Percentiles rank a stretch among this genome's conserved stretches.
These are phyloP conservation scores for Phytophthora vignae DNA, from an alignment of 352 stramenopile species.

Conservation along the genomic window DNA sequence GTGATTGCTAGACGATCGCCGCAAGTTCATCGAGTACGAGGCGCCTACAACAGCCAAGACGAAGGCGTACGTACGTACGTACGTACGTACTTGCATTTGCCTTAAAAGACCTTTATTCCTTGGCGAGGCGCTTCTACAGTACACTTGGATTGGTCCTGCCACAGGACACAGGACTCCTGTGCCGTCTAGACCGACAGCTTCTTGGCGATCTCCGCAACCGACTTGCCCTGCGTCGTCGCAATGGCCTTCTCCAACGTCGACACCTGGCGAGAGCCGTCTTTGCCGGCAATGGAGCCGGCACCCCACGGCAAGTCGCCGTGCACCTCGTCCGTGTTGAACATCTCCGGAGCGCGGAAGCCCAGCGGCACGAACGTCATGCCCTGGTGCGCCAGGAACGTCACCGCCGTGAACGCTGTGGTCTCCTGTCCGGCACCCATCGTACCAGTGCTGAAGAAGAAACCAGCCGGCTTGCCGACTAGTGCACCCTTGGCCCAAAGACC, in stretches of 20 bases:
- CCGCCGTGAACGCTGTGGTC: conserved; percentile 15
- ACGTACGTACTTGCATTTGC: too few species aligned
- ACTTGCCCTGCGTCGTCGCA: conserved; percentile 70
- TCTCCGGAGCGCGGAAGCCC: conserved; percentile 27
- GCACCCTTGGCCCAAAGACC: conserved; percentile 81
- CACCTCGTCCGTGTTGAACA: conserved; percentile 19
- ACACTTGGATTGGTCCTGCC: too few species aligned
- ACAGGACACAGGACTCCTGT: too few species aligned
- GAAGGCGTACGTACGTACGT: too few species aligned
- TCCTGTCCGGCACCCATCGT: conserved; percentile 15
- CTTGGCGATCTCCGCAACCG: conserved; percentile 82
- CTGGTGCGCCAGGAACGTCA: conserved; percentile 20
- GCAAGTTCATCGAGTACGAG: too few species aligned
- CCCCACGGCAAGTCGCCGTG: conserved; percentile 17
- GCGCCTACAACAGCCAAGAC: too few species aligned
- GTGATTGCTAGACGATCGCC: not conserved
- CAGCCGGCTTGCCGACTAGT: conserved; percentile 88
- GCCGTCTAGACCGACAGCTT: conserved; percentile 69
- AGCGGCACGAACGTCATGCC: conserved; percentile 15
- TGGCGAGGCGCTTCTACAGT: too few species aligned
- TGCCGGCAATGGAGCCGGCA: conserved; percentile 3
- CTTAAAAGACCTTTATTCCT: too few species aligned
- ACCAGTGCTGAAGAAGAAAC: conserved; percentile 75
- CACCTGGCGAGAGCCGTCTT: conserved; percentile 17
- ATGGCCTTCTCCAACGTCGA: conserved; percentile 20